phyloP scores from a whole-genome alignment of 2,329 filamentous ascomycete genomes.

The Colletotrichum tropicale region DNA sequence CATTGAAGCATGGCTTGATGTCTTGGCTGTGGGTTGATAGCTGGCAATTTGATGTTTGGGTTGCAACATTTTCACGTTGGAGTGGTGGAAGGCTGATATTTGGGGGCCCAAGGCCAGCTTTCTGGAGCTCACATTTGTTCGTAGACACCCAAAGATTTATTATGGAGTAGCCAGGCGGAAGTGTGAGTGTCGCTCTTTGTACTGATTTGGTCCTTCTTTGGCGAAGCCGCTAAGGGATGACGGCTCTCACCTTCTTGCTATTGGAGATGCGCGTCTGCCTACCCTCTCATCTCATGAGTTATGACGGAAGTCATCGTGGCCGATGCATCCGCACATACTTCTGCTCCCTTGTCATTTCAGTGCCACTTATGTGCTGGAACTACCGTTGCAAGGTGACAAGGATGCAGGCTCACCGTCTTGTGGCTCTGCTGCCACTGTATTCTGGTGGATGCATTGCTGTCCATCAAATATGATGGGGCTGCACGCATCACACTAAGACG shows the following conservation, averaged over 20 bases:
- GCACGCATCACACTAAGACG: neutral
- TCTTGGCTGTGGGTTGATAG: neutral
- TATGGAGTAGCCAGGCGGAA: neutral
- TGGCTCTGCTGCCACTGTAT: neutral
- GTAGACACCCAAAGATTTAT: neutral
- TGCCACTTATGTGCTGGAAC: neutral
- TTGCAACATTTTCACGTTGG: neutral
- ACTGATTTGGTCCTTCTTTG: neutral
- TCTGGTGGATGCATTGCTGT: neutral
- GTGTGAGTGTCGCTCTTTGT: neutral
- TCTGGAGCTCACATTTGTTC: neutral
- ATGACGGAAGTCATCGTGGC: neutral
- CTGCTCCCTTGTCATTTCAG: rapidly evolving
- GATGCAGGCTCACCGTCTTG: neutral
- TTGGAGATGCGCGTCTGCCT: neutral
- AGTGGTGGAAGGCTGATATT: neutral
- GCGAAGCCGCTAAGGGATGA: neutral
- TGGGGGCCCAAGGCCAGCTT: neutral
- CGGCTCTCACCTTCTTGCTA: neutral
- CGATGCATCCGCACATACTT: neutral
- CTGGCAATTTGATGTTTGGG: neutral
- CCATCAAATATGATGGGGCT: neutral
- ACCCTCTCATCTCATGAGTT: neutral
- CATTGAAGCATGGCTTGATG: neutral
- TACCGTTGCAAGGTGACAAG: neutral